These are phyloP conservation scores for Phaseolus lunatus DNA, from an alignment of 306 rosid species.

Conservation along the genomic window DNA sequence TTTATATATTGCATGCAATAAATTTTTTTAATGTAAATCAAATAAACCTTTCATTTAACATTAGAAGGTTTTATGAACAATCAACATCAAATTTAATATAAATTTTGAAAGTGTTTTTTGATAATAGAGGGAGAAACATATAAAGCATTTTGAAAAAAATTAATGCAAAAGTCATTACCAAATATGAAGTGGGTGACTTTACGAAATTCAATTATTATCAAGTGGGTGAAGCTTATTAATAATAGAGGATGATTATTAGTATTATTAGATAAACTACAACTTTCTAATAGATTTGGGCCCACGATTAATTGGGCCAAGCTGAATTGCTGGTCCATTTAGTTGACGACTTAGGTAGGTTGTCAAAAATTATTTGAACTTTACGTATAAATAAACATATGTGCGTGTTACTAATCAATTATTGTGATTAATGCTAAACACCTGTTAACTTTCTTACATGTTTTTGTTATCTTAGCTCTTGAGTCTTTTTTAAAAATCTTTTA, in stretches of 20 bases:
- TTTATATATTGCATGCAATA: background rate
- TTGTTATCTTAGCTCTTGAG: no score
- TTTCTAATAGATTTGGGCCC: background rate
- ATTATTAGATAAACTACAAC: background rate
- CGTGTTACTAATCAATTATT: no score
- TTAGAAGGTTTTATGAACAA: no score
- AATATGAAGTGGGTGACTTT: no score
- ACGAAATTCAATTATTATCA: no score
- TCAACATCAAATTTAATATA: background rate
- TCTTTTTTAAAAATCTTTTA: no score
- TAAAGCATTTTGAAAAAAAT: background rate
- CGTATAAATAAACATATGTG: background rate
- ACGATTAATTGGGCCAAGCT: background rate
- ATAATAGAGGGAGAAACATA: background rate
- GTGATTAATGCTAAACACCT: no score
- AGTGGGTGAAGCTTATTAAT: no score
- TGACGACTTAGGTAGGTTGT: background rate
- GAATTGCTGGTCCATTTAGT: background rate
- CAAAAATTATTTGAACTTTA: background rate
- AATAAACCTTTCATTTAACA: background rate
- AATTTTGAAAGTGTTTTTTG: background rate
- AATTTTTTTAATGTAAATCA: background rate
- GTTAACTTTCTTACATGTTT: no score
- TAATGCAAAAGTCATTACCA: background rate
- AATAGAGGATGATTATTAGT: background rate